Evolutionary conservation across 1,284 basidiomycete genomes (phyloP), one percentile per base, ranked within the genome.

Genomic region (Pterula multifida): DNA sequence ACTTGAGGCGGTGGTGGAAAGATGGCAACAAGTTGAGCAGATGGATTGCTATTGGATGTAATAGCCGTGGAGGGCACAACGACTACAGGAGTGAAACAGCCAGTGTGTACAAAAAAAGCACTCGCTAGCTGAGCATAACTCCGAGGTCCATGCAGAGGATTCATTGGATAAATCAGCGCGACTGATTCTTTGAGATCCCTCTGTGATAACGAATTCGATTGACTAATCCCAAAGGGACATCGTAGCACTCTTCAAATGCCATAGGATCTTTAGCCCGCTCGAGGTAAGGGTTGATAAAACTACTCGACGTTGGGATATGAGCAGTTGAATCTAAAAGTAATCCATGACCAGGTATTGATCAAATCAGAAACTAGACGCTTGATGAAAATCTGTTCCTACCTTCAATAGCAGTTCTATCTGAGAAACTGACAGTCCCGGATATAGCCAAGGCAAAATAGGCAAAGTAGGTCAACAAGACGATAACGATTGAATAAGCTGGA

Each of bases 191-290:
- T n/a, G n/a, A n/a, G n/a, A n/a, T n/a, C n/a, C n/a, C n/a, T n/a
- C n/a, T n/a, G n/a, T n/a, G n/a, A 56, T 85, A 86, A 28, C 84
- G 58, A 36, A 81, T 73, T 39, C 84, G 79, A 59, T 90, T 90
- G 19, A 90, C 85, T 45, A 90, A 60, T 42, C 84, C 83, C 53
- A 90, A 81, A 2, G 90, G 90, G 55, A 91, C 76, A 64, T 92
- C 90, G 60, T 86, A 84, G 23, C 84, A 67, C 55, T 81, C 78
- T 3, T 84, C 79, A 17, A 78, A 70, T 17, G 73, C 66, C 50
- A 69, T 62, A 3, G 68, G 61, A 36, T 69, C 63, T 17, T 9
- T n/a, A 11, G 71, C 70, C 45, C 75, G 68, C 15, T 61, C 65
- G 48, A 75, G 57, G 58, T 79, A 84, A 19, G 74, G 70, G 61